Base-by-base conservation (phyloP, 768 basidiomycete species). In the Lepiota brunneoincarnata region DNA sequence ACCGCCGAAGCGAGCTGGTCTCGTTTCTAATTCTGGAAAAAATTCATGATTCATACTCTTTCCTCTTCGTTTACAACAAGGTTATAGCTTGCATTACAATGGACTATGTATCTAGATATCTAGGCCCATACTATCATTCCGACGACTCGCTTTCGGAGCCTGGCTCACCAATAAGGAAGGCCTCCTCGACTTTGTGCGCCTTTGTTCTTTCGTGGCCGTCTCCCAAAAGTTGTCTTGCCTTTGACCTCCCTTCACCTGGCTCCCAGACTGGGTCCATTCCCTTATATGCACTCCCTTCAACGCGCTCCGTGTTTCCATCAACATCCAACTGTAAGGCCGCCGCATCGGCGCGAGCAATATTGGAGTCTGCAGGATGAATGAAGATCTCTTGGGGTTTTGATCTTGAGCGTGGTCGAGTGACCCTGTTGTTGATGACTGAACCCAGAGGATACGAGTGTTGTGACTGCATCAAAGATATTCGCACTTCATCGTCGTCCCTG, bases 261-360 rank as follows among this genome's bases (percentile, higher is more conserved):
- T 78, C 71, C 84, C 84, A 85, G 26, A 72, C 61, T 14, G 70
- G 62, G 28, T 67, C 71, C 2, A 74, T 75, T 17, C 67, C 63
- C 4, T 64, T 56, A 40, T 69, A 72, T 34, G 58, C 66, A 57
- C 72, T 67, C 7, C 67, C 73, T 51, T 72, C 67, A 4, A 78
- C 79, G 20, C 71, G 69, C 34, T 83, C 79, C 6, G 80, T 77
- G 54, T 78, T 74, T 18, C 75, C 72, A 2, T 66, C 66, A 15
- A 84, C 56, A 20, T 83, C 85, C 28, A 84, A 67, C 59, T 81
- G 75, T 42, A 79, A 64, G 0, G 83, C 83, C n/a, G 69, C 75
- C 7, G 79, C 82, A 55, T 87, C 85, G 2, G 86, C 86, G 34
- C 86, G 82, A 5, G 83, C 84, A 57, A 85, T 61, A 62, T 86